Percentiles rank a stretch among this genome's conserved stretches.
Evolutionary conservation across 441 rosid genomes (phyloP).

Genomic region (Gossypium schwendimanii): DNA sequence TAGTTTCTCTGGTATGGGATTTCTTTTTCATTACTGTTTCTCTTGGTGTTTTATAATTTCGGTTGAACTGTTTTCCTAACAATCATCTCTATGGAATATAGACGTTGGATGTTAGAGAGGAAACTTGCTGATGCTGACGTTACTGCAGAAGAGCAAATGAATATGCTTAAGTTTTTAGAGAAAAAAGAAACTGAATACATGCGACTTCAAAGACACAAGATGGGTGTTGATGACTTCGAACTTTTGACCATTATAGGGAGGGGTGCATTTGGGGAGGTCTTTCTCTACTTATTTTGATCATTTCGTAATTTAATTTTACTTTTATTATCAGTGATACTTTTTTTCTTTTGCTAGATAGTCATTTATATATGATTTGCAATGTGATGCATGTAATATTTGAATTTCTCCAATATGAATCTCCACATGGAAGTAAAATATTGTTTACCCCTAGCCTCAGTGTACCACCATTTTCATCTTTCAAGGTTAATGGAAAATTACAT

Average conservation of each 20-base stretch:
- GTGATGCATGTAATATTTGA: not conserved
- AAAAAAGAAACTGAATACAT: slow-evolving; percentile 38
- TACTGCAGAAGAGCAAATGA: slow-evolving; percentile 36
- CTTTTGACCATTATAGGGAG: slow-evolving; percentile 39
- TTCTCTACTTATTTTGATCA: not conserved
- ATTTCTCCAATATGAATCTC: slow-evolving; percentile 1
- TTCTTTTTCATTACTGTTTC: not conserved
- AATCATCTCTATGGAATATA: not conserved
- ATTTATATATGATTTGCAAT: not conserved
- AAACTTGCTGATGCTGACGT: slow-evolving; percentile 41
- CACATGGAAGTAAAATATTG: not conserved
- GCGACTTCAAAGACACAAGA: slow-evolving; percentile 39
- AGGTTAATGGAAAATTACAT: not conserved
- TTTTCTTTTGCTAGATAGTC: not conserved
- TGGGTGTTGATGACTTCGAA: slow-evolving; percentile 46
- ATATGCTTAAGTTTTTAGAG: slow-evolving; percentile 33
- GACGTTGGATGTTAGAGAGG: slow-evolving; percentile 17
- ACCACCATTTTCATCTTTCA: not conserved
- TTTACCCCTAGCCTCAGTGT: not conserved
- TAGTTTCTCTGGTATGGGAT: not conserved
- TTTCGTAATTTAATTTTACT: slow-evolving; percentile 1
- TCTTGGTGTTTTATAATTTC: not conserved
- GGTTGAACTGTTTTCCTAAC: not conserved
- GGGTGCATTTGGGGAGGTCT: slow-evolving; percentile 44
- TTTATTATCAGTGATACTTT: not conserved